Evolutionary conservation across 208 protist genomes (phyloP).

Genomic region (Leishmania tarentolae): DNA sequence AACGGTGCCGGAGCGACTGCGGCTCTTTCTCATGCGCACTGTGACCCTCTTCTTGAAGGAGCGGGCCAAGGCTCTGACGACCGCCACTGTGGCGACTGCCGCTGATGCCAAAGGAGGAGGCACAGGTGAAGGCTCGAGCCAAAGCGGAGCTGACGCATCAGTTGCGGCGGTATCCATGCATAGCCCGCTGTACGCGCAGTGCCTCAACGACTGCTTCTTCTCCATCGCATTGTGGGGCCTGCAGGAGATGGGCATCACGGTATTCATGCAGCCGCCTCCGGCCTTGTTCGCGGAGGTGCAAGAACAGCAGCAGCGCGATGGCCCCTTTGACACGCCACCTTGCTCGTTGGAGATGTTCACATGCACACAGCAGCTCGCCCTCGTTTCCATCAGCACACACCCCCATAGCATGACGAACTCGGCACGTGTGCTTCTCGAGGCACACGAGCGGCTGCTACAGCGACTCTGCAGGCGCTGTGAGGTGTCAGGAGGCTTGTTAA

Average conservation of each 20-base stretch:
- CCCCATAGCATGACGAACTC: conserved; percentile 22
- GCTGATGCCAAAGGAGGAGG: neutral
- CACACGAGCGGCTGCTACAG: conserved; percentile 28
- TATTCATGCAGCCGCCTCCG: conserved; percentile 31
- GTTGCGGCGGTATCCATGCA: neutral
- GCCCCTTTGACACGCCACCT: neutral
- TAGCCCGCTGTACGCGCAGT: conserved; percentile 32
- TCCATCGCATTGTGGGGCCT: conserved; percentile 36
- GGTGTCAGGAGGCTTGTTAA: neutral
- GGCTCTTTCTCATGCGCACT: conserved; percentile 27
- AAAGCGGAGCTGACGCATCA: neutral
- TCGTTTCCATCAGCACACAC: conserved; percentile 23
- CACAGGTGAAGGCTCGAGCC: neutral
- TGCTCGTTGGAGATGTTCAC: conserved; percentile 34
- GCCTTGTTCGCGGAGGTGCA: conserved; percentile 23
- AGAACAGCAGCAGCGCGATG: conserved; percentile 10
- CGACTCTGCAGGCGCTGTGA: conserved; percentile 14
- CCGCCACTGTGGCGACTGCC: neutral
- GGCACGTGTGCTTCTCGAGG: conserved; percentile 23
- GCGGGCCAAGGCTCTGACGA: neutral
- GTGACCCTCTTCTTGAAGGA: conserved; percentile 34
- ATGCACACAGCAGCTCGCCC: conserved; percentile 33
- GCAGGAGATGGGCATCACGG: conserved; percentile 31
- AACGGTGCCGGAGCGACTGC: conserved; percentile 23
- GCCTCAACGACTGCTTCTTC: conserved; percentile 34